These are phyloP conservation scores for Coriolopsis trogii DNA, from an alignment of 1,284 basidiomycete species.

Conservation along the genomic window DNA sequence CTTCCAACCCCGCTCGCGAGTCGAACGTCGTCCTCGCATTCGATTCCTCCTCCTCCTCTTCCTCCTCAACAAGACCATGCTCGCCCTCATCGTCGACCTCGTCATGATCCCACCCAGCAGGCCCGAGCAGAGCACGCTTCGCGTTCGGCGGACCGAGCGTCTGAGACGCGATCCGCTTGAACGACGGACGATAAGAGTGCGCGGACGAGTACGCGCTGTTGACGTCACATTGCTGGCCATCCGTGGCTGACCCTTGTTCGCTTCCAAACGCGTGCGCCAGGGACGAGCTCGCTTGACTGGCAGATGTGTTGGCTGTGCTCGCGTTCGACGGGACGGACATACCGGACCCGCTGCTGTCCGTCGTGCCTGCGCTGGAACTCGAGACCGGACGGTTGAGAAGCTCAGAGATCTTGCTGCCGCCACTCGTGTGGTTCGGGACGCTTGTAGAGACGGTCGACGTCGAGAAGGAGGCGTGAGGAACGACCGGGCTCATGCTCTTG, in stretches of 20 bases:
- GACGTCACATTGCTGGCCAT: background rate
- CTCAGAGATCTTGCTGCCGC: slow-evolving; percentile 27
- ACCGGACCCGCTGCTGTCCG: slow-evolving; percentile 17
- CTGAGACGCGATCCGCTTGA: slow-evolving; percentile 73
- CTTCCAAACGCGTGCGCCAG: slow-evolving; percentile 41
- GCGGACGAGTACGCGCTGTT: slow-evolving; percentile 27
- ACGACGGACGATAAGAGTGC: slow-evolving; percentile 53
- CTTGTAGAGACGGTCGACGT: slow-evolving; percentile 10
- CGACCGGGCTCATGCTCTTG: slow-evolving; percentile 30
- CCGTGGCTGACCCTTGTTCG: background rate
- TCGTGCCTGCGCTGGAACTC: slow-evolving; percentile 16
- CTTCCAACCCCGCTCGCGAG: too few relatives aligned
- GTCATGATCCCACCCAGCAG: slow-evolving; percentile 35
- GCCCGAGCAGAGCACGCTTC: slow-evolving; percentile 52
- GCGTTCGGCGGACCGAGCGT: slow-evolving; percentile 60
- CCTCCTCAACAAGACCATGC: slow-evolving; percentile 22
- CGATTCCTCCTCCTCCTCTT: slow-evolving; percentile 23
- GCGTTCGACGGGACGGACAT: slow-evolving; percentile 24
- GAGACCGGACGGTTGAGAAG: slow-evolving; percentile 31
- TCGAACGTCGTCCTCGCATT: too few relatives aligned
- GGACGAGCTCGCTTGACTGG: slow-evolving; percentile 28
- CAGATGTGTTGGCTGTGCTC: slow-evolving; percentile 34
- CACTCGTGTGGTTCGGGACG: slow-evolving; percentile 4
- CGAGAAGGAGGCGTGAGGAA: slow-evolving; percentile 24
- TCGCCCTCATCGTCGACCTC: slow-evolving; percentile 32